phyloP scores from a whole-genome alignment of 2,329 filamentous ascomycete genomes.

The Phialemonium atrogriseum region DNA sequence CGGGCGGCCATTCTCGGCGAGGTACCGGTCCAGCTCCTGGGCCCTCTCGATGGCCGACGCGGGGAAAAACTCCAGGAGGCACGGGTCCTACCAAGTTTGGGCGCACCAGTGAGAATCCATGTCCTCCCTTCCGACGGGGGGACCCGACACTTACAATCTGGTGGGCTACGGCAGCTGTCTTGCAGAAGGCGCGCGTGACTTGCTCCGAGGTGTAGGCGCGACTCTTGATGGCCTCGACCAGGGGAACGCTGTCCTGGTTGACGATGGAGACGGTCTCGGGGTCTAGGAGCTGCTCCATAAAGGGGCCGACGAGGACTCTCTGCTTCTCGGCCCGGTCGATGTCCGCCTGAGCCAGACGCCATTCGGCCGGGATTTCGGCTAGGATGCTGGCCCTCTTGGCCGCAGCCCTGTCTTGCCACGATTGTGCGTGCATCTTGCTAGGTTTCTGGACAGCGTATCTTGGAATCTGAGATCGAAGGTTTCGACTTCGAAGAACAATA shows the following conservation, averaged over 20 bases:
- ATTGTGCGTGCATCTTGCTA: too few species aligned
- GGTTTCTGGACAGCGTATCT: too few species aligned
- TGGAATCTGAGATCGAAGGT: neutral
- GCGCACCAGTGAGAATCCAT: neutral
- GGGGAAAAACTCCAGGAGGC: slow-evolving; percentile 44
- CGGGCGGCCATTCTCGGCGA: slow-evolving; percentile 27
- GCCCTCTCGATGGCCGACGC: slow-evolving; percentile 38
- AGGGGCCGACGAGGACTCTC: slow-evolving; percentile 10
- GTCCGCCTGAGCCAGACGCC: slow-evolving; percentile 11
- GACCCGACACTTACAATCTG: slow-evolving; percentile 39
- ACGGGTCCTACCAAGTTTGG: slow-evolving; percentile 31
- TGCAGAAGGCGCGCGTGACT: slow-evolving; percentile 46
- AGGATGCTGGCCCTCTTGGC: slow-evolving; percentile 10
- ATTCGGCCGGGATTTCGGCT: slow-evolving; percentile 11
- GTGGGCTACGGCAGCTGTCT: slow-evolving; percentile 45
- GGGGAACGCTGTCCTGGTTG: slow-evolving; percentile 3
- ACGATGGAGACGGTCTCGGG: slow-evolving; percentile 5
- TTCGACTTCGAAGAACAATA: too few species aligned
- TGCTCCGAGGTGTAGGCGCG: slow-evolving; percentile 29
- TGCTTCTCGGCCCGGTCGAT: slow-evolving; percentile 7
- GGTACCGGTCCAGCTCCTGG: slow-evolving; percentile 36
- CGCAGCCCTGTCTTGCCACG: slow-evolving; percentile 12
- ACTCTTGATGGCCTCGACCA: slow-evolving; percentile 6
- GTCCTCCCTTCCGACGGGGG: too few species aligned
- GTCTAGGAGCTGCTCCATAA: slow-evolving; percentile 13